These are phyloP conservation scores for Trametes meyenii DNA, from an alignment of 768 basidiomycete species.

Conservation along the genomic window DNA sequence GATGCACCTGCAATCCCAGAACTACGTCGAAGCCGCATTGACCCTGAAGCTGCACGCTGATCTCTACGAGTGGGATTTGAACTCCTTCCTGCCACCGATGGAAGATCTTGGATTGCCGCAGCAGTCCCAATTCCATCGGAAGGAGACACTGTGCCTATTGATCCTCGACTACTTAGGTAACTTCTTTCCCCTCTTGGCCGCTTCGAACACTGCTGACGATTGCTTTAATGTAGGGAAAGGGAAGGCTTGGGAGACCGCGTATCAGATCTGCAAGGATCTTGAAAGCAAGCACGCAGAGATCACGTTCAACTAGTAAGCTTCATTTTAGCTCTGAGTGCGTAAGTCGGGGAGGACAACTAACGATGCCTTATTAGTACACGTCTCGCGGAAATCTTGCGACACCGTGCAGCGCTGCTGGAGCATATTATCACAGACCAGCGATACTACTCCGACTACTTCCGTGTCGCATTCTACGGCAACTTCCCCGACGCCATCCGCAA, in stretches of 20 bases:
- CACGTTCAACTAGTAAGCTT: conserved; percentile 81
- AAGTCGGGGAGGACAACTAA: background rate
- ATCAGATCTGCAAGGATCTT: conserved; percentile 91
- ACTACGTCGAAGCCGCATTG: conserved; percentile 90
- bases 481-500: conserved; percentile 84
- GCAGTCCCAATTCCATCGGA: conserved; percentile 92
- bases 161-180: conserved; percentile 93
- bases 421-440: conserved; percentile 83
- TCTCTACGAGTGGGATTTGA: conserved; percentile 87
- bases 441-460: conserved; percentile 91
- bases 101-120: conserved; percentile 88
- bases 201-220: conserved; percentile 7
- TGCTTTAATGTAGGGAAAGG: conserved; percentile 68
- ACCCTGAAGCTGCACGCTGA: conserved; percentile 94
- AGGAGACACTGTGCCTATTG: conserved; percentile 88
- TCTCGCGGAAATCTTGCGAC: conserved; percentile 81
- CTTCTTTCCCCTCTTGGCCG: conserved; percentile 24
- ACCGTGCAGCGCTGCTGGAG: conserved; percentile 86
- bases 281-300: conserved; percentile 85
- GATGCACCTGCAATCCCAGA: conserved; percentile 89
- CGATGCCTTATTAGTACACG: conserved; percentile 56
- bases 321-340: background rate
- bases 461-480: conserved; percentile 91
- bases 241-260: conserved; percentile 95
- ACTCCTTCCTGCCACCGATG: conserved; percentile 81